These are phyloP conservation scores for Taphrina wiesneri DNA, from an alignment of 1,139 yeast genomes.

Conservation along the genomic window DNA sequence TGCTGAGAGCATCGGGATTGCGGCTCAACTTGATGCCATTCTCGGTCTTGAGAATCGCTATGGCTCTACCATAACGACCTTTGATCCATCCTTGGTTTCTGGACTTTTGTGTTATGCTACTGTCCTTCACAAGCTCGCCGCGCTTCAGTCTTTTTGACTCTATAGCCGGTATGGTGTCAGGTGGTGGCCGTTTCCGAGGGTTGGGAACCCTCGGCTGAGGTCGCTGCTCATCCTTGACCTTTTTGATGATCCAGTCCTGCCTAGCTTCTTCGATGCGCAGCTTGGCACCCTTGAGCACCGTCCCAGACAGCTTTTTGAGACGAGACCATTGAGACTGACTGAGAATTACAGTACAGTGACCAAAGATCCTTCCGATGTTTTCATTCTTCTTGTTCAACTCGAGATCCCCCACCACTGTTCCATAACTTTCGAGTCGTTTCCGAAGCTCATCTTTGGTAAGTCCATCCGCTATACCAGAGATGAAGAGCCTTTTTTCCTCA, in stretches of 20 bases:
- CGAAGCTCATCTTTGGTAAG: conserved; percentile 1
- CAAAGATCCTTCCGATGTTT: background rate
- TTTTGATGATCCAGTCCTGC: conserved; percentile 10
- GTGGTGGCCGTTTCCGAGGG: conserved; percentile 16
- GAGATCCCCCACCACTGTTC: background rate
- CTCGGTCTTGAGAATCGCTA: conserved; percentile 15
- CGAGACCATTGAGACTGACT: conserved; percentile 3
- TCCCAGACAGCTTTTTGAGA: conserved; percentile 26
- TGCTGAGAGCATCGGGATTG: conserved; percentile 18
- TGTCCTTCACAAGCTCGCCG: conserved; percentile 11
- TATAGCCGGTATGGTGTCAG: conserved; percentile 4
- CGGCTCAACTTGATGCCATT: background rate
- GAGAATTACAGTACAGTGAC: conserved; percentile 10
- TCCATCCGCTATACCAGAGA: conserved; percentile 24
- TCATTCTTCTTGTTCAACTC: background rate
- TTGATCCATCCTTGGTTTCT: conserved; percentile 33
- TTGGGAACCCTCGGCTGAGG: conserved; percentile 11
- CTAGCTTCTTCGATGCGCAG: conserved; percentile 26
- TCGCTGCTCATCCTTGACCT: background rate
- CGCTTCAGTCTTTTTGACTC: conserved; percentile 15
- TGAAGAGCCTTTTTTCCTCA: conserved; percentile 8
- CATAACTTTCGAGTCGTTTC: conserved; percentile 14
- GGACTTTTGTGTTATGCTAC: conserved; percentile 19
- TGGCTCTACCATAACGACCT: conserved; percentile 25
- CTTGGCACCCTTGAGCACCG: conserved; percentile 23